Evolutionary conservation across 2,329 filamentous ascomycete genomes (phyloP), one percentile per base, ranked within the genome.

Genomic region (Sporothrix schenckii): DNA sequence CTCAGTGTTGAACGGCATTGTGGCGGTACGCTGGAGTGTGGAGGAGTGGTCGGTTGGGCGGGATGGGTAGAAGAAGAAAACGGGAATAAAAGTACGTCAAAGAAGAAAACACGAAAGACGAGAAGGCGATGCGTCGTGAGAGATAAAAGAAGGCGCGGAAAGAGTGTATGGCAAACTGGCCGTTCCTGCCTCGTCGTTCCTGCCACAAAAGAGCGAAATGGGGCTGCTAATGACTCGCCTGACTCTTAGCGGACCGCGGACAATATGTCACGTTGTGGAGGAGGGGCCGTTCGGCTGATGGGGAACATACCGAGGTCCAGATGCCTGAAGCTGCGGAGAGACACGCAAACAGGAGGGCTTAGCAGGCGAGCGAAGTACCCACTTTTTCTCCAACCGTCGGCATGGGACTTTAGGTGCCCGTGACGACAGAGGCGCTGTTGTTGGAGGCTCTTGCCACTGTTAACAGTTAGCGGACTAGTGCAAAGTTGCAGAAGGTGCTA

Each of bases 1-100:
- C 76, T 86, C 84, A 72, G 86, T 88, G 74, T 86, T 78, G 79
- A 87, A 84, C 76, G 86, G 84, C 86, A 88, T 88, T 71, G 73
- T 81, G 75, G 44, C 44, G 41, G 14, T 27, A 61, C 27, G 6
- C 14, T 50, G 19, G 14, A 7, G 49, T 52, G 19, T 49, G 67
- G 11, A 19, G 34, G 52, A n/a, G 27, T 52, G 39, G 47, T 52
- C 34, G 34, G 34, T 7, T 7, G 50, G 9, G 39, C 13, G 24
- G 16, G 52, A 27, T 16, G 50, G 41, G n/a, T 14, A 34, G 24
- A 47, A 61, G 5, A 41, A 66, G 47, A 44, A 5, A 58, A 65
- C 52, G 41, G 60, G 49, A 71, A 30, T 16, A 69, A 44, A 34
- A 30, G 27, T 44, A 14, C 41, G 41, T 13, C 11, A 44, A 34